These are phyloP conservation scores for Stropharia rugosoannulata DNA, from an alignment of 768 basidiomycete species.

Conservation along the genomic window DNA sequence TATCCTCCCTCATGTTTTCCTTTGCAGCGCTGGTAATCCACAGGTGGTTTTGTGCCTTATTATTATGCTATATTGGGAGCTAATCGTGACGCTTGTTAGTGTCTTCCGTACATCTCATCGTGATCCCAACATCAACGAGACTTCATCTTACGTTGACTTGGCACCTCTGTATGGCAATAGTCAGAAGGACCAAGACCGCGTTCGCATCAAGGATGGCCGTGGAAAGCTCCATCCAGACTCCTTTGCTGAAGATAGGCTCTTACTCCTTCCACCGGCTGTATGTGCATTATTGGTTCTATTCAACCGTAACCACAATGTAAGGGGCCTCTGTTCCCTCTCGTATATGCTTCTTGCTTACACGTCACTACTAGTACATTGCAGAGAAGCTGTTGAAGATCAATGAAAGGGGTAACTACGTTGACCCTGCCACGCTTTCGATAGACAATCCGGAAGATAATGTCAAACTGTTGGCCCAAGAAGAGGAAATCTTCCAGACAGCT, in stretches of 20 bases:
- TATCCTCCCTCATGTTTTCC: conserved; percentile 78
- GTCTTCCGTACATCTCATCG: conserved; percentile 81
- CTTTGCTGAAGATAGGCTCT: conserved; percentile 77
- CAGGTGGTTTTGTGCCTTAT: conserved; percentile 36
- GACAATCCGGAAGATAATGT: conserved; percentile 31
- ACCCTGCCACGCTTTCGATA: conserved; percentile 48
- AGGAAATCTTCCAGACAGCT: conserved; percentile 84
- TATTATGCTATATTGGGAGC: not conserved
- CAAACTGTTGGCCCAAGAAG: conserved; percentile 53
- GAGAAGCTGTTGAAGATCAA: conserved; percentile 77
- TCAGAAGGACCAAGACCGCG: conserved; percentile 54
- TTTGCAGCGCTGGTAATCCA: conserved; percentile 86
- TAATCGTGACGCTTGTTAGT: conserved; percentile 30
- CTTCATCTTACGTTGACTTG: conserved; percentile 85
- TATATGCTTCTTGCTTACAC: not conserved
- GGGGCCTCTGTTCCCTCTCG: conserved; percentile 19
- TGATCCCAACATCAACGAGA: conserved; percentile 72
- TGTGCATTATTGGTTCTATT: conserved; percentile 81
- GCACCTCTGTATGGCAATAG: conserved; percentile 81
- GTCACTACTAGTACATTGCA: conserved; percentile 65
- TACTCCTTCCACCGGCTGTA: conserved; percentile 77
- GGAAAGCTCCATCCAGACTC: conserved; percentile 68
- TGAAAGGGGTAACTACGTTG: conserved; percentile 61
- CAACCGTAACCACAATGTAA: conserved; percentile 85
- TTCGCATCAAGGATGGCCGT: conserved; percentile 58